Conservation (phyloP, 768 basidiomycete genomes). For the Sporobolomyces roseus region DNA sequence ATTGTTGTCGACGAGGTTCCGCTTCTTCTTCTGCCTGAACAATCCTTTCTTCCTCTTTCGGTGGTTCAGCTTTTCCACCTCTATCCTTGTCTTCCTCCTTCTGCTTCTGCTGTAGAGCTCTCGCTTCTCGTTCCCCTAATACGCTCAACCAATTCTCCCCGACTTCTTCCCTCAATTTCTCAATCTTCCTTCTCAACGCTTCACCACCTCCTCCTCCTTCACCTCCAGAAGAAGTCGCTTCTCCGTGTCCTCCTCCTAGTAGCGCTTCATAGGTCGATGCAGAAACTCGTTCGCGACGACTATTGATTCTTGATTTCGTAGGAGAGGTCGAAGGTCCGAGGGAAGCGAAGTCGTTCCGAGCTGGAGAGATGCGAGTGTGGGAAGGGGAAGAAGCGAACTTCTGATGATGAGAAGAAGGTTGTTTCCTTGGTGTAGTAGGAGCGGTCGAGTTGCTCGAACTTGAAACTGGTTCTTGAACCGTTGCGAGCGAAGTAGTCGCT, state of each 20-base stretch:
- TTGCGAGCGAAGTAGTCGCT: background rate
- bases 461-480: no score
- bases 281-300: constrained; percentile 57
- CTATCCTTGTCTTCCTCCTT: background rate
- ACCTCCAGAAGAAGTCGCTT: no score
- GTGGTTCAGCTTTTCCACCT: background rate
- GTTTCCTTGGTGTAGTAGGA: background rate
- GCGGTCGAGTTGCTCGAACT: no score
- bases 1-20: background rate
- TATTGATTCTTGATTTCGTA: constrained; percentile 51
- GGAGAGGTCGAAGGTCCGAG: constrained; percentile 43
- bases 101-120: background rate
- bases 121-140: constrained; percentile 60
- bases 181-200: constrained; percentile 69
- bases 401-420: background rate
- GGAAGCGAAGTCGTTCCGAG: constrained; percentile 11
- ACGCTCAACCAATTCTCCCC: constrained; percentile 86
- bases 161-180: constrained; percentile 78
- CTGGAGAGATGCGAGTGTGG: background rate
- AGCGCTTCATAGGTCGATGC: constrained; percentile 62
- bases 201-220: constrained; percentile 56
- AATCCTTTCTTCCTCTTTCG: background rate
- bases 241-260: constrained; percentile 30
- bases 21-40: background rate
- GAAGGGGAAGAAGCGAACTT: constrained; percentile 24